Base-by-base conservation (phyloP, 2,329 filamentous ascomycete genomes). In the Fusarium sp. region DNA sequence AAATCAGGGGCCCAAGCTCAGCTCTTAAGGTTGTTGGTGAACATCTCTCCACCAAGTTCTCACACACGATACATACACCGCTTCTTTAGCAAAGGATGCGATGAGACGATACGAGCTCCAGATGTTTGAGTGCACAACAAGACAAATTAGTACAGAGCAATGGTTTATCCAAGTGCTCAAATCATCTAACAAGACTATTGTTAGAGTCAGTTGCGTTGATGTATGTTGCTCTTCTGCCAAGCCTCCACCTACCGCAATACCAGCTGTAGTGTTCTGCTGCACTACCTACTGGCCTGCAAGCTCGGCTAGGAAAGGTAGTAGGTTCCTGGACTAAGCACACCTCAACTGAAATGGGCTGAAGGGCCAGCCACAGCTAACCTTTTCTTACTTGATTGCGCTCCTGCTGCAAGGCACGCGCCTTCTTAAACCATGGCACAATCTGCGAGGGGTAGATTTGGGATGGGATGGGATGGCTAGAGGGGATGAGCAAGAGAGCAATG, bases 381-480 rank as follows among this genome's bases (percentile, higher is more conserved):
- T 30, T 55, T 45, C 47, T 23, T 50, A 43, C 43, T 23, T 55
- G 41, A 67, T 69, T 46, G 40, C 42, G 50, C 42, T 51, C 56
- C 61, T 72, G 34, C 70, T 74, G 71, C 66, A 72, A 74, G 71
- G 71, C 62, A 73, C 66, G 46, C 66, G 59, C 40, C 58, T 55
- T 67, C 57, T 50, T 58, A 32, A 32, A 67, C 47, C 49, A 63
- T 32, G 46, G 53, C 32, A 27, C 37, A 46, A 41, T 56, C 66
- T 63, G 66, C 30, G 66, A 69, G 66, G 66, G 66, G 66, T 66
- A 48, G 10, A 37, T 37, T 37, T 37, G 34, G 34, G 34, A 37
- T n/a, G 34, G 34, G 34, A 37, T n/a, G 34, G 34, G 34, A 37
- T 37, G 34, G 34, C 34, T 37, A 37, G 34, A n/a, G 11, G 34